phyloP scores from a whole-genome alignment of 176 grass and related monocot genomes.

The Puccinellia tenuiflora region DNA sequence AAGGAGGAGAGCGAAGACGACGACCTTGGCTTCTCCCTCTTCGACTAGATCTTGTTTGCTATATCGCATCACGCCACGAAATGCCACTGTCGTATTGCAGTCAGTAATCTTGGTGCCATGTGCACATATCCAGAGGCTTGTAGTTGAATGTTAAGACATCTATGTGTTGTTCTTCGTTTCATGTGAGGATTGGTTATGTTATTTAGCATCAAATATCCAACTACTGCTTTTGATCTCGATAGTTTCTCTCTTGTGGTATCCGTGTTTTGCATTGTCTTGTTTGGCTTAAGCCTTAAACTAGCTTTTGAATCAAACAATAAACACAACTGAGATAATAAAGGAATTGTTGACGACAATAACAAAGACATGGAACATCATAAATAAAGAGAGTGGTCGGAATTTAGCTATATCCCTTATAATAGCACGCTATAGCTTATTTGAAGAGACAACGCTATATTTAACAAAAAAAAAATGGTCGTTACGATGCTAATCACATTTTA shows the following conservation, averaged over 20 bases:
- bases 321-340: too few species aligned
- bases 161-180: neutral
- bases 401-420: too few species aligned
- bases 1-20: conserved; percentile 84
- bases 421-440: too few species aligned
- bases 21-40: conserved; percentile 88
- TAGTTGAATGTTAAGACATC: neutral
- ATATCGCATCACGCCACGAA: neutral
- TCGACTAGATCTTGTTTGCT: conserved; percentile 44
- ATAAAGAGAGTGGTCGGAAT: too few species aligned
- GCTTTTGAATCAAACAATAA: too few species aligned
- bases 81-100: neutral
- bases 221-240: neutral
- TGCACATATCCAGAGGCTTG: neutral
- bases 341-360: too few species aligned
- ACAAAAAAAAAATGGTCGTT: too few species aligned
- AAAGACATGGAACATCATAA: too few species aligned
- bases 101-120: conserved; percentile 19
- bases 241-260: neutral
- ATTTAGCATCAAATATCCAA: neutral
- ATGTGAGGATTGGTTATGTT: neutral
- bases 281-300: too few species aligned
- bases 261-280: neutral
- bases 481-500: too few species aligned
- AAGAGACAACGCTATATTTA: too few species aligned